Evolutionary conservation across 208 protist species (phyloP), one percentile per base, ranked within the genome.

Genomic region (Leishmania gerbilli): DNA sequence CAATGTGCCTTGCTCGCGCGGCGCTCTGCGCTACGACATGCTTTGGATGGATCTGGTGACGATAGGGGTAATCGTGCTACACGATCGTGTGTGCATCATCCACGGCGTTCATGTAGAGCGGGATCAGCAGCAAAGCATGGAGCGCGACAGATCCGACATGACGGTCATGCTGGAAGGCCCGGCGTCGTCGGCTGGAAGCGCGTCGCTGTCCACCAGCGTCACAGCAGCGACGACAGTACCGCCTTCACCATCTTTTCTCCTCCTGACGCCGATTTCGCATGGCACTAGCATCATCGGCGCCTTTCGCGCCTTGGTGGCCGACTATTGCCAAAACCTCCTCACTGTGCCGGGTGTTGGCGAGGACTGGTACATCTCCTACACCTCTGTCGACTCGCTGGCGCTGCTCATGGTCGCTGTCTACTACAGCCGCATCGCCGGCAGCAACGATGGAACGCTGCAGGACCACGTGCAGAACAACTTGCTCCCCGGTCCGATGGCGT

Each of bases 401-500:
- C 79, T 96, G 13, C 1, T 95, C 19, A 51, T 91, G 24, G 83
- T 94, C 74, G 81, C 90, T 3, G 80, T 94, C 37, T 75, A 80
- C 17, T 97, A 95, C 83, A 87, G 81, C 45, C 84, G 82, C 71
- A 89, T 97, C 51, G 76, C 88, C 8, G 85, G 83, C 71, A 86
- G 81, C 58, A 76, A 77, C 49, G 76, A 84, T 27, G 56, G 47
- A 49, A 91, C 68, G 21, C 75, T 97, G 72, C 90, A 93, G 74
- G 89, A 95, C 65, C 92, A 87, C 56, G 86, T 98, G 60, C 60
- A 82, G 69, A 84, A 90, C 77, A 97, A 98, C 77, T 78, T 95
- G 71, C 74, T 98, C 1, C 91, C 93, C 0, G 92, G 93, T 15
- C 76, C 81, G 24, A 84, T 98, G 64, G 95, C 93, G n/a, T 72